Evolutionary conservation across 1,284 basidiomycete genomes (phyloP).

Genomic region (Moesziomyces sp.): DNA sequence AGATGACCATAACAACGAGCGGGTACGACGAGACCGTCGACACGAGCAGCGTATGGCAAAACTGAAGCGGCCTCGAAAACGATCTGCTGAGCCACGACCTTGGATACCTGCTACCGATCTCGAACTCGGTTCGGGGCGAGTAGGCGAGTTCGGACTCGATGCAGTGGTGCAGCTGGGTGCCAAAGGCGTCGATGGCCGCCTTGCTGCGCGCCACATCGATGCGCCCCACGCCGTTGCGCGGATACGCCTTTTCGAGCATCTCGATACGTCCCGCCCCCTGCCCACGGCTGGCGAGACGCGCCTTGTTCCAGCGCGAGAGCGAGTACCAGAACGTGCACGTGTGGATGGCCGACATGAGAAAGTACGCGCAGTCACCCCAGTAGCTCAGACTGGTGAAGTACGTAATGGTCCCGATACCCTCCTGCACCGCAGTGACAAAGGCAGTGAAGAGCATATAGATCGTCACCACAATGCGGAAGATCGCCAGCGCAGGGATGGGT

Average conservation of each 20-base stretch:
- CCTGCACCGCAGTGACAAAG: conserved; percentile 68
- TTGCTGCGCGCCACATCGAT: conserved; percentile 28
- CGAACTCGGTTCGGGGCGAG: conserved; percentile 9
- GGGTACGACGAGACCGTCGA: conserved; percentile 69
- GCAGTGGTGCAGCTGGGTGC: conserved; percentile 11
- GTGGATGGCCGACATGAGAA: conserved; percentile 40
- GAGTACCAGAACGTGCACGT: conserved; percentile 27
- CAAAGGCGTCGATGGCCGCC: conserved; percentile 23
- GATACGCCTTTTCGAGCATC: conserved; percentile 41
- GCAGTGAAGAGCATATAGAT: conserved; percentile 73
- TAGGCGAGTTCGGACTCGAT: conserved; percentile 31
- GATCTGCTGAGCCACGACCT: conserved; percentile 24
- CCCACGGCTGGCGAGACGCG: conserved; percentile 1
- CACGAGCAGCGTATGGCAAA: conserved; percentile 33
- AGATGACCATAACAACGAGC: conserved; percentile 76
- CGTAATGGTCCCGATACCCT: conserved; percentile 49
- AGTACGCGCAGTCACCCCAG: conserved; percentile 45
- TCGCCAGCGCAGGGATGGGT: conserved; percentile 71
- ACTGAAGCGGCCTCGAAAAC: conserved; percentile 30
- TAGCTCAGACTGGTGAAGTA: conserved; percentile 38
- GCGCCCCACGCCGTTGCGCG: conserved; percentile 19
- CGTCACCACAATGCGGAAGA: conserved; percentile 72
- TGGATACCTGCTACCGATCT: conserved; percentile 23
- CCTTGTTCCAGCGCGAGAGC: conserved; percentile 22
- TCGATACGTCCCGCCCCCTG: conserved; percentile 8